These are phyloP conservation scores for Vanrija pseudolonga DNA, from an alignment of 1,284 basidiomycete genomes.

Conservation along the genomic window DNA sequence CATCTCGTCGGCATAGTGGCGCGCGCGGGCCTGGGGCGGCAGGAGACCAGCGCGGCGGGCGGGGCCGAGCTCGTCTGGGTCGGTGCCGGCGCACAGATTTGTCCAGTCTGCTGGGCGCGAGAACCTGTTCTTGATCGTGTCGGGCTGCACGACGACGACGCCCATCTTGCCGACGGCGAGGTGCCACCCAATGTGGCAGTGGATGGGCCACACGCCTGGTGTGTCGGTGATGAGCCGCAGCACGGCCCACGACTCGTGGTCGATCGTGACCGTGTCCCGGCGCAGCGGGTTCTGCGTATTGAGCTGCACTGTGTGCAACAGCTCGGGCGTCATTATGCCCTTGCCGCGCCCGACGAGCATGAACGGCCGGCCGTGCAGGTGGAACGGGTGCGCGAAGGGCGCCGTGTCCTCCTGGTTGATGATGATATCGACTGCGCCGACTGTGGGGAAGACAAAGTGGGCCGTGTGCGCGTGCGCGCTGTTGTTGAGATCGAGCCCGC, in stretches of 20 bases:
- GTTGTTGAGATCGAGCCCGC: conserved; percentile 19
- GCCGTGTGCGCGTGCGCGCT: too few species aligned
- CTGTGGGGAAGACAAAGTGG: conserved; percentile 3
- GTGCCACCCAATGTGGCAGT: conserved; percentile 33
- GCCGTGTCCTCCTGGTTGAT: conserved; percentile 36
- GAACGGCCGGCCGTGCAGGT: conserved; percentile 32
- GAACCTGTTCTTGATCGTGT: conserved; percentile 7
- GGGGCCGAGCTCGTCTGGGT: conserved; percentile 13
- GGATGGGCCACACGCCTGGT: conserved; percentile 25
- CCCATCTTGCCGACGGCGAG: conserved; percentile 8
- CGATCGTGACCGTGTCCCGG: conserved; percentile 45
- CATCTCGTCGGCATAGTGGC: neutral
- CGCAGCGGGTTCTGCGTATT: conserved; percentile 44
- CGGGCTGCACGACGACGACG: conserved; percentile 19
- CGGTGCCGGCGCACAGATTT: conserved; percentile 12
- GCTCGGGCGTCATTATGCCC: conserved; percentile 25
- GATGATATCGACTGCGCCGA: conserved; percentile 2
- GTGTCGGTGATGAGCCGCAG: conserved; percentile 25
- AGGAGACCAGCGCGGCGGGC: neutral
- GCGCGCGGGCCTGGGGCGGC: neutral
- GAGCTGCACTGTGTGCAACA: conserved; percentile 14
- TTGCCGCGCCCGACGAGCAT: conserved; percentile 39
- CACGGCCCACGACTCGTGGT: conserved; percentile 27
- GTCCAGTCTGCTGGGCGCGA: conserved; percentile 15
- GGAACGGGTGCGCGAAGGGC: conserved; percentile 35